A percentile compares a stretch with the other conserved stretches of the same genome.
Evolutionary conservation across 768 basidiomycete genomes (phyloP).

Genomic region (Podaxis sp.): DNA sequence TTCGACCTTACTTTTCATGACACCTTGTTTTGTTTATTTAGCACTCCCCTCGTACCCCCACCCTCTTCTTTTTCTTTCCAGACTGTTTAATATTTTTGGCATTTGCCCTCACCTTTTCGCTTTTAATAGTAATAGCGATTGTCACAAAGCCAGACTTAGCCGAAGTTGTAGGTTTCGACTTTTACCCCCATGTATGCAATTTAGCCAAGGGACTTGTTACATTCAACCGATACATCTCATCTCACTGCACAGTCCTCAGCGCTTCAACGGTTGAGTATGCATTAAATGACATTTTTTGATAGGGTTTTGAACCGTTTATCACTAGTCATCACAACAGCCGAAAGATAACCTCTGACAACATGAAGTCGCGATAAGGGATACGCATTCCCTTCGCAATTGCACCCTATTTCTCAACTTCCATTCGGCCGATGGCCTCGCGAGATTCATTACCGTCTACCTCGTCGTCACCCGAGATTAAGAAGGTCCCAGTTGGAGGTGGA

Average conservation of each 20-base stretch:
- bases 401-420: neutral
- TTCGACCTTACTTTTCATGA: slow-evolving; percentile 11
- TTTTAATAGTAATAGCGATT: slow-evolving; percentile 12
- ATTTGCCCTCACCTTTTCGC: neutral
- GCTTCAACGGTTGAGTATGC: too few species aligned
- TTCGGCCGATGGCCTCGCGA: neutral
- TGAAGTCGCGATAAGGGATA: neutral
- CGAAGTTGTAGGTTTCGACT: neutral
- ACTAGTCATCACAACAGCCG: neutral
- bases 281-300: too few species aligned
- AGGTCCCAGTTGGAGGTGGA: slow-evolving; percentile 49
- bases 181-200: slow-evolving; percentile 7
- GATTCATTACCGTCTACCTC: neutral
- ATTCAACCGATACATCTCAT: neutral
- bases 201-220: slow-evolving; percentile 13
- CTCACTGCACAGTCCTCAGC: too few species aligned
- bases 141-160: slow-evolving; percentile 3
- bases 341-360: neutral
- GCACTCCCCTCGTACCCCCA: slow-evolving; percentile 3
- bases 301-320: neutral
- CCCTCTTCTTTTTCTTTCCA: slow-evolving; percentile 6
- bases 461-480: neutral
- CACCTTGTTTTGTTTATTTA: slow-evolving; percentile 11
- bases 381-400: neutral
- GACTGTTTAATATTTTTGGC: neutral